Percentiles rank a stretch among this genome's conserved stretches.
Evolutionary conservation across 2,329 filamentous ascomycete species (phyloP).

Genomic region (Aspergillus sclerotialis): DNA sequence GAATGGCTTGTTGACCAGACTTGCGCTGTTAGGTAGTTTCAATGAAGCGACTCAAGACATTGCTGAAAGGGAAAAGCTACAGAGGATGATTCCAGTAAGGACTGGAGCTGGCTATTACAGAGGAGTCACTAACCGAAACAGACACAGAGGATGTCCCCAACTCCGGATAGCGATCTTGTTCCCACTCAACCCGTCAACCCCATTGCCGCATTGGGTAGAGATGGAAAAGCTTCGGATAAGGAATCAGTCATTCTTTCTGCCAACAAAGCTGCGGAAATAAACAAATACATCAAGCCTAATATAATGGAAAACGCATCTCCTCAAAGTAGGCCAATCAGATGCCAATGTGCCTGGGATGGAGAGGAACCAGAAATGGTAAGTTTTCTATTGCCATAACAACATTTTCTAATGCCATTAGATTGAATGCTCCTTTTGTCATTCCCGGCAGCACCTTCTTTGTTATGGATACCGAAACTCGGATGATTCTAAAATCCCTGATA

Average conservation of each 20-base stretch:
- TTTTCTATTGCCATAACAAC: neutral
- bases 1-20: neutral
- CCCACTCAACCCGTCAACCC: slow-evolving; percentile 20
- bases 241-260: slow-evolving; percentile 9
- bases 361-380: slow-evolving; percentile 39
- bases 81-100: slow-evolving; percentile 24
- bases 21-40: slow-evolving; percentile 4
- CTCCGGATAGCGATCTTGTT: slow-evolving; percentile 17
- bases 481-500: slow-evolving; percentile 33
- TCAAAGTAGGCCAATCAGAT: slow-evolving; percentile 18
- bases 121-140: slow-evolving; percentile 5
- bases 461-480: slow-evolving; percentile 35
- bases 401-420: slow-evolving; percentile 24
- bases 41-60: slow-evolving; percentile 22
- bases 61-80: slow-evolving; percentile 18
- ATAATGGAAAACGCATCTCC: neutral
- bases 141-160: slow-evolving; percentile 13
- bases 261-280: slow-evolving; percentile 11
- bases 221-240: slow-evolving; percentile 5
- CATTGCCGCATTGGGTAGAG: slow-evolving; percentile 2
- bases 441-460: slow-evolving; percentile 41
- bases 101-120: neutral
- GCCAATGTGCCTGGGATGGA: slow-evolving; percentile 35
- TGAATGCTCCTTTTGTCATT: slow-evolving; percentile 38
- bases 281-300: slow-evolving; percentile 3